These are phyloP conservation scores for Ceratocystis papillata DNA, from an alignment of 2,329 filamentous ascomycete genomes.

Conservation along the genomic window DNA sequence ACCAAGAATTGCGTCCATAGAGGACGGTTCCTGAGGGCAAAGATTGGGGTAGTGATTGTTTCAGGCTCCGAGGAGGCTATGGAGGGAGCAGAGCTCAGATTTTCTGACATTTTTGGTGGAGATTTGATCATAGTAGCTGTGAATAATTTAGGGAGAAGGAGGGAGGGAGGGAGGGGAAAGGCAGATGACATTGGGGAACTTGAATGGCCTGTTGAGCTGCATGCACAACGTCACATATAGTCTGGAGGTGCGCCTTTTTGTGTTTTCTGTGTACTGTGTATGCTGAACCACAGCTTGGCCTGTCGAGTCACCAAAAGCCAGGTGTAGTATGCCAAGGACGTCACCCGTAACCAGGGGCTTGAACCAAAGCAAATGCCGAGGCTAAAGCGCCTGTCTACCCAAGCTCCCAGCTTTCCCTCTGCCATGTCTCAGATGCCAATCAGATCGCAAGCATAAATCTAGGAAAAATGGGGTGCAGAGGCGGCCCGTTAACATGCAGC, in stretches of 20 bases:
- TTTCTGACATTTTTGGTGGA: neutral
- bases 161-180: too few species aligned
- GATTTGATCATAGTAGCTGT: neutral
- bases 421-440: neutral
- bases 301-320: neutral
- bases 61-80: neutral
- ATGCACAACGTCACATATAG: conserved; percentile 2
- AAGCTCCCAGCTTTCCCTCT: neutral
- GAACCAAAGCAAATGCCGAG: neutral
- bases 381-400: neutral
- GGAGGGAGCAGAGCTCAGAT: neutral
- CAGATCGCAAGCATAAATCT: neutral
- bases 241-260: neutral
- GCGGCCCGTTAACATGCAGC: neutral
- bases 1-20: neutral
- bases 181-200: too few species aligned
- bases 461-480: neutral
- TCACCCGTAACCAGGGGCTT: neutral
- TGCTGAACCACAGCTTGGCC: neutral
- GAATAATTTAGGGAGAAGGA: neutral
- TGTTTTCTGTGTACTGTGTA: neutral
- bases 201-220: neutral
- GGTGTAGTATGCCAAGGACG: neutral
- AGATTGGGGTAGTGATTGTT: neutral
- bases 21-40: neutral